Percentiles rank a stretch among this genome's conserved stretches.
Evolutionary conservation across 1,139 yeast genomes (phyloP).

Genomic region (Zygoascus sp.): DNA sequence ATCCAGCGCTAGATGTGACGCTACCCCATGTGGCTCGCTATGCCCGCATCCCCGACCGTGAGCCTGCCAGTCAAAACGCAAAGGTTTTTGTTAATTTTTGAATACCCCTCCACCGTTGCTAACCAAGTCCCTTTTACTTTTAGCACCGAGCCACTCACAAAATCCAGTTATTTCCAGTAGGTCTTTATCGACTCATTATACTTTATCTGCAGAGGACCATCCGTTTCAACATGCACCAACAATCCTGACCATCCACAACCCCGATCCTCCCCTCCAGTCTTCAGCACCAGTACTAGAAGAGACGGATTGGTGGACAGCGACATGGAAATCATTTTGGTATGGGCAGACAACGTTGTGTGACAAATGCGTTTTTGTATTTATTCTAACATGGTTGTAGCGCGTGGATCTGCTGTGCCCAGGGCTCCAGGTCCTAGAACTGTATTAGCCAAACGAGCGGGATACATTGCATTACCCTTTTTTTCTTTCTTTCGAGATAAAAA

Average conservation of each 20-base stretch:
- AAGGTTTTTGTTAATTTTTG: no score
- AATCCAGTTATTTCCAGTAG: slow-evolving; percentile 3
- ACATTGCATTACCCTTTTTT: no score
- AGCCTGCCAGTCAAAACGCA: not conserved
- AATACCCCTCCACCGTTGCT: not conserved
- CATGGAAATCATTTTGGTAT: not conserved
- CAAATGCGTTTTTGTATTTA: no score
- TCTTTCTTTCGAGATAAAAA: not conserved
- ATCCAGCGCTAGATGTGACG: slow-evolving; percentile 18
- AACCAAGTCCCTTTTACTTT: not conserved
- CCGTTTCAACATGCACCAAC: slow-evolving; percentile 8
- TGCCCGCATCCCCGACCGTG: slow-evolving; percentile 6
- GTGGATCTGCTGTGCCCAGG: not conserved
- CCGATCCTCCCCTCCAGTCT: not conserved
- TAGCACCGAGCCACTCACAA: not conserved
- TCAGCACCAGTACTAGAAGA: not conserved
- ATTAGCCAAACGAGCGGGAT: no score
- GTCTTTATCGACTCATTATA: slow-evolving; percentile 7
- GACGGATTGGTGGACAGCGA: slow-evolving; percentile 4
- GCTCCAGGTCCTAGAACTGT: no score
- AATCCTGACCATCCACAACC: slow-evolving; percentile 1
- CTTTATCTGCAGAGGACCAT: slow-evolving; percentile 3
- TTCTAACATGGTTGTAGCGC: not conserved
- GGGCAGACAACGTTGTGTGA: no score
- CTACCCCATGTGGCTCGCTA: slow-evolving; percentile 19